Conservation (phyloP, 805 yeast genomes). For the Spathaspora girioi region DNA sequence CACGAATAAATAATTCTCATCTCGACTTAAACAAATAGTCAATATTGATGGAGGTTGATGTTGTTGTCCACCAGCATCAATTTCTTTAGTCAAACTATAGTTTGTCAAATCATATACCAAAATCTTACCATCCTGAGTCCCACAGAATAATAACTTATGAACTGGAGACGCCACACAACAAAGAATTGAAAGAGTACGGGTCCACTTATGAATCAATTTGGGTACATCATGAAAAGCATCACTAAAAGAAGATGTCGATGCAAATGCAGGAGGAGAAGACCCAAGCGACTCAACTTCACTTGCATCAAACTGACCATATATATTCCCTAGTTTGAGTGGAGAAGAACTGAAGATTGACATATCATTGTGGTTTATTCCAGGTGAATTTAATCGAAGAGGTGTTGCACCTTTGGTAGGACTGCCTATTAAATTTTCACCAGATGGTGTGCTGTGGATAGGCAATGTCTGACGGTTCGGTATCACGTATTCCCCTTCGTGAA, state of each 20-base stretch:
- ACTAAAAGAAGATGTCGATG: slow-evolving; percentile 1
- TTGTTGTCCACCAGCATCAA: slow-evolving; percentile 29
- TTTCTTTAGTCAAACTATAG: slow-evolving; percentile 42
- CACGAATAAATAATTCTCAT: slow-evolving; percentile 63
- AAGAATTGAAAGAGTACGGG: slow-evolving; percentile 64
- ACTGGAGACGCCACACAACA: slow-evolving; percentile 63
- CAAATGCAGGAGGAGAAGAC: slow-evolving; percentile 3
- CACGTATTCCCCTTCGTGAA: slow-evolving; percentile 34
- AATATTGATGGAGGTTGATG: slow-evolving; percentile 78
- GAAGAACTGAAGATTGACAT: not conserved
- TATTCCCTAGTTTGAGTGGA: not conserved
- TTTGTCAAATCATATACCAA: slow-evolving; percentile 65
- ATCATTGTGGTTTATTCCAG: slow-evolving; percentile 9
- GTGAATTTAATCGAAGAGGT: slow-evolving; percentile 22
- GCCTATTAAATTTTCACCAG: slow-evolving; percentile 10
- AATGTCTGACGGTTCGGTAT: slow-evolving; percentile 21
- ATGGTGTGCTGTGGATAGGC: slow-evolving; percentile 23
- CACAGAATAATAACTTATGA: slow-evolving; percentile 67
- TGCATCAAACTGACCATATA: slow-evolving; percentile 1
- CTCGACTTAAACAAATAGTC: slow-evolving; percentile 54
- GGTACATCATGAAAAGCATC: slow-evolving; percentile 14
- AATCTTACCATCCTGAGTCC: slow-evolving; percentile 83
- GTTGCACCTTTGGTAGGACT: slow-evolving; percentile 10
- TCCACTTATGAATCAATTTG: slow-evolving; percentile 68
- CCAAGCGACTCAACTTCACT: slow-evolving; percentile 3